Base-by-base conservation (phyloP, 176 grass and related monocot species). In the Oryza punctata region DNA sequence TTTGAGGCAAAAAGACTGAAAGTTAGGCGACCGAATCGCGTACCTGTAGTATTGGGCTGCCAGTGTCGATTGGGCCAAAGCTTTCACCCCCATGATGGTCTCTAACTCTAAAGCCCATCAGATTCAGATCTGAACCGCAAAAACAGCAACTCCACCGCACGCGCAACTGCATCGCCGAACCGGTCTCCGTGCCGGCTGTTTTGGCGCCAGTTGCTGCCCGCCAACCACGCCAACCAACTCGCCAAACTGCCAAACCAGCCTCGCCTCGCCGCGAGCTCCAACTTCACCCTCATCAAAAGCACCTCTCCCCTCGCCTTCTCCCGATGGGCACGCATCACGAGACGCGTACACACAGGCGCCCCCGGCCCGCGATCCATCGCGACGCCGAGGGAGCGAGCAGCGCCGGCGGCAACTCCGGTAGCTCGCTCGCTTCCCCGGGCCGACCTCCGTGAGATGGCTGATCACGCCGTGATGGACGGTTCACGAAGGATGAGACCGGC, bases 361-460 rank as follows among this genome's bases (percentile, higher is more conserved):
- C n/a, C n/a, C n/a, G n/a, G n/a, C n/a, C n/a, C n/a, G n/a, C n/a
- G 54, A 23, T 23, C 54, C 19, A 60, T 60, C 57, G 57, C 57
- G 57, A 61, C 21, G 41, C 60, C 30, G 52, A 16, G 77, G 43
- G 50, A 78, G 75, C 82, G 65, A 70, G 88, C 78, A 52, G 70
- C 70, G 28, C 69, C 69, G 81, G 86, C 50, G 50, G 47, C 14
- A 15, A 50, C 47, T 18, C 64, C 49, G 77, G 77, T 76, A 63
- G 76, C 87, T 19, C 81, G 63, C 82, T 81, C 82, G 82, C 49
- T 52, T 81, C 72, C 82, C 57, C 8, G n/a, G 54, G 19, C 52
- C 0, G 6, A 21, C 21, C 82, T 70, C 65, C 72, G 37, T 7
- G 73, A 8, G n/a, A 88, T 77, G 78, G 71, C 71, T 46, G 66